Evolutionary conservation across 2,329 filamentous ascomycete genomes (phyloP).

Genomic region (Phaeosphaeria sp.): DNA sequence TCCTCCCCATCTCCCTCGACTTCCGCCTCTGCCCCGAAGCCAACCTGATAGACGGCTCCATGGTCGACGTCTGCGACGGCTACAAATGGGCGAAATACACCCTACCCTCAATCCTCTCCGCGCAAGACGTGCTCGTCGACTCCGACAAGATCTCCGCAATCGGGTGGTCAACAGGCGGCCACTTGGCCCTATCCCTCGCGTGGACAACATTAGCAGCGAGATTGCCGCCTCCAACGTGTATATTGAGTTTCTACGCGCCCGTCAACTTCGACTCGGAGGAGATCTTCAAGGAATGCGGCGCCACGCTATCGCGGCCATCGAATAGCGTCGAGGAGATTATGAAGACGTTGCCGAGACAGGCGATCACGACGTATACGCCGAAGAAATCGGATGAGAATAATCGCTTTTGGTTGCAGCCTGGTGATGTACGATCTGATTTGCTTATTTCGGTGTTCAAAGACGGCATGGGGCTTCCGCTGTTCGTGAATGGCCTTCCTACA

Average conservation of each 20-base stretch:
- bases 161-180: slow-evolving; percentile 60
- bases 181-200: slow-evolving; percentile 53
- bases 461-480: slow-evolving; percentile 10
- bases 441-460: slow-evolving; percentile 15
- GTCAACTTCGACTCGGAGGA: slow-evolving; percentile 29
- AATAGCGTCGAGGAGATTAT: slow-evolving; percentile 19
- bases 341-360: slow-evolving; percentile 8
- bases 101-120: background rate
- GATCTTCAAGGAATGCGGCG: background rate
- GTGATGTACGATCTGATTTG: slow-evolving; percentile 18
- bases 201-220: slow-evolving; percentile 45
- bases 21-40: slow-evolving; percentile 61
- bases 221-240: slow-evolving; percentile 50
- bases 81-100: background rate
- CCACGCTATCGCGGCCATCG: background rate
- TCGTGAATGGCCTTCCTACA: slow-evolving; percentile 18
- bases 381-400: slow-evolving; percentile 4
- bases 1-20: slow-evolving; percentile 59
- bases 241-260: slow-evolving; percentile 54
- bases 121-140: slow-evolving; percentile 12
- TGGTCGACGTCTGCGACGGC: slow-evolving; percentile 53
- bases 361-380: slow-evolving; percentile 13
- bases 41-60: slow-evolving; percentile 54
- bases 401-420: slow-evolving; percentile 9
- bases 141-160: slow-evolving; percentile 49